Percentiles rank a stretch among this genome's conserved stretches.
These are phyloP conservation scores for Penicillium paneum DNA, from an alignment of 2,329 filamentous ascomycete genomes.

Conservation along the genomic window DNA sequence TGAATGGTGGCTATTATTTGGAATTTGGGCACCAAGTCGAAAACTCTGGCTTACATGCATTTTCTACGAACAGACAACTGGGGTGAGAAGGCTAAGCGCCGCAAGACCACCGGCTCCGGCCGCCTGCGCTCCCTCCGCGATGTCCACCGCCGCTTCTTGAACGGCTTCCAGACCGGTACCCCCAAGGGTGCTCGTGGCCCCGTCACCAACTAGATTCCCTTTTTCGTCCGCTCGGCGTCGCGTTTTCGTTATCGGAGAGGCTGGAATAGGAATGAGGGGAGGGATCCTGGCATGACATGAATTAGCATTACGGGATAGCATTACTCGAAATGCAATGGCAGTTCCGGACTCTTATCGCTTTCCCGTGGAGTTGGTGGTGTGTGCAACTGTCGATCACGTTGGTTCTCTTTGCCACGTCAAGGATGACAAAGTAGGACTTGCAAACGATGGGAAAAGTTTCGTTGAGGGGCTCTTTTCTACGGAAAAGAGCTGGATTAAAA, in stretches of 20 bases:
- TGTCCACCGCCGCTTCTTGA: constrained; percentile 90
- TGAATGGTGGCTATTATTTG: constrained; percentile 5
- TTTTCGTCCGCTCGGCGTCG: constrained; percentile 33
- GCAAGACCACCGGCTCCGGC: constrained; percentile 98
- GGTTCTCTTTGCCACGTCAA: constrained; percentile 29
- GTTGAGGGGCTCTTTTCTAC: constrained; percentile 25
- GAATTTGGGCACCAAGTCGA: constrained; percentile 2
- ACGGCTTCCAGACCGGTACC: constrained; percentile 89
- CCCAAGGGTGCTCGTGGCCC: constrained; percentile 79
- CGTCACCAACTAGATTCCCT: constrained; percentile 43
- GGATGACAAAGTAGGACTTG: constrained; percentile 17
- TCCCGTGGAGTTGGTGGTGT: constrained; percentile 39
- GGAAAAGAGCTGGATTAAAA: constrained; percentile 26
- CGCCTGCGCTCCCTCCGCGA: constrained; percentile 93
- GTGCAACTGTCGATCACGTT: constrained; percentile 30
- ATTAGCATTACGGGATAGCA: constrained; percentile 36
- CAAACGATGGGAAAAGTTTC: constrained; percentile 29
- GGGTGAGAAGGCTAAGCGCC: constrained; percentile 99
- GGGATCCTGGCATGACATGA: constrained; percentile 39
- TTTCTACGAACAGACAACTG: constrained; percentile 75
- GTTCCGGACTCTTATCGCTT: constrained; percentile 34
- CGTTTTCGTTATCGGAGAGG: constrained; percentile 38
- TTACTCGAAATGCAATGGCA: constrained; percentile 35
- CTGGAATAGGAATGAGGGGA: constrained; percentile 32
- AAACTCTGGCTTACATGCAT: constrained; percentile 29